A percentile compares a stretch with the other conserved stretches of the same genome.
These are phyloP conservation scores for Capsicum rhomboideum DNA, from an alignment of 257 asterid genomes.

Conservation along the genomic window DNA sequence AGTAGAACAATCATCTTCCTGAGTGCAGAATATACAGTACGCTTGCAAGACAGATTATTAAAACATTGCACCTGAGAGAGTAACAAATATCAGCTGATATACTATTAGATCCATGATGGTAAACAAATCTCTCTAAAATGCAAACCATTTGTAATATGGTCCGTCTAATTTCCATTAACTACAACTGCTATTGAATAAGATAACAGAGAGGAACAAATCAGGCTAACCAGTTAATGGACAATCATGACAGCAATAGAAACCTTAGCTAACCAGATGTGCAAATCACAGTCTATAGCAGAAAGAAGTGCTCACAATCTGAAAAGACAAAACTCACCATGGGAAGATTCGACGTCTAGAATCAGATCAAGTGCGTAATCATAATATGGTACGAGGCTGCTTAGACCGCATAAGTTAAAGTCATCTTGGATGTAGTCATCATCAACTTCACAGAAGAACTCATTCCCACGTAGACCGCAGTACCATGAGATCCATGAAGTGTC, in stretches of 20 bases:
- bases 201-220: background rate
- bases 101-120: background rate
- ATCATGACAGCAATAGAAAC: background rate
- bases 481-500: constrained; percentile 57
- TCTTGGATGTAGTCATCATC: constrained; percentile 61
- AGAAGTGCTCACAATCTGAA: background rate
- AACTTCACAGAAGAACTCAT: constrained; percentile 51
- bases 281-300: background rate
- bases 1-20: background rate
- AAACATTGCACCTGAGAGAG: background rate
- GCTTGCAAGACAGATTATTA: background rate
- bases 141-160: background rate
- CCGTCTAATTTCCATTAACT: background rate
- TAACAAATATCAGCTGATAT: background rate
- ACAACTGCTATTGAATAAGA: background rate
- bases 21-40: background rate
- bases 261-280: background rate
- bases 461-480: constrained; percentile 54
- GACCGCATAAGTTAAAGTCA: constrained; percentile 50
- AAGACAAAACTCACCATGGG: constrained; percentile 32
- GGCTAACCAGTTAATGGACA: background rate
- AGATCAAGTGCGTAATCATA: constrained; percentile 52
- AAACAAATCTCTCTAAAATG: background rate
- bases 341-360: constrained; percentile 53
- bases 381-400: constrained; percentile 46